Evolutionary conservation across 1,284 basidiomycete genomes (phyloP).

Genomic region (Microbotryomycetes sp.): DNA sequence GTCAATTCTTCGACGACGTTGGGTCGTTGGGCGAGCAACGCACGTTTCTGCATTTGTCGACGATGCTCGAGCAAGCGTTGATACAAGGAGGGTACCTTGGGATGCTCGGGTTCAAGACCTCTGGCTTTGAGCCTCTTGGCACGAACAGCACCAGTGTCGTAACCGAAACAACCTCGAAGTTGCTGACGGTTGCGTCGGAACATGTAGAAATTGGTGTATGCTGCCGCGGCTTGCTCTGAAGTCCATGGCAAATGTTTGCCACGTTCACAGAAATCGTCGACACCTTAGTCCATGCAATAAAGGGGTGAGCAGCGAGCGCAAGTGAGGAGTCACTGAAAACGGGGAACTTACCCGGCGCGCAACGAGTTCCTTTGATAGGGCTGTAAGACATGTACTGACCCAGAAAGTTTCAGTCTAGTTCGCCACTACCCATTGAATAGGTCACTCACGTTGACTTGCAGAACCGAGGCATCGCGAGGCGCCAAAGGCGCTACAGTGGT

Average conservation of each 20-base stretch:
- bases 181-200: neutral
- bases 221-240: neutral
- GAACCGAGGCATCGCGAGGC: neutral
- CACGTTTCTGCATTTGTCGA: neutral
- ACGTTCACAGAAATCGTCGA: neutral
- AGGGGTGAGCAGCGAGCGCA: too few relatives aligned
- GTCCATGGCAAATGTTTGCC: neutral
- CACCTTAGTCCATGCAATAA: too few relatives aligned
- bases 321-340: too few relatives aligned
- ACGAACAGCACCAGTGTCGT: neutral
- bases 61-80: neutral
- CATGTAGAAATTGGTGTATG: neutral
- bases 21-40: neutral
- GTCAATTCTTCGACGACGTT: neutral
- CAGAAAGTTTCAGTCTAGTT: neutral
- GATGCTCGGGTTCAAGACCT: neutral
- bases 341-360: too few relatives aligned
- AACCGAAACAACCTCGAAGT: neutral
- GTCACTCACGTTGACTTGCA: neutral
- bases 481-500: neutral
- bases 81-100: neutral
- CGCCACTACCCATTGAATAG: neutral
- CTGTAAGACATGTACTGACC: neutral
- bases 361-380: neutral
- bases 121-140: neutral